phyloP scores from a whole-genome alignment of 208 protist genomes.

The Strigomonas culicis region DNA sequence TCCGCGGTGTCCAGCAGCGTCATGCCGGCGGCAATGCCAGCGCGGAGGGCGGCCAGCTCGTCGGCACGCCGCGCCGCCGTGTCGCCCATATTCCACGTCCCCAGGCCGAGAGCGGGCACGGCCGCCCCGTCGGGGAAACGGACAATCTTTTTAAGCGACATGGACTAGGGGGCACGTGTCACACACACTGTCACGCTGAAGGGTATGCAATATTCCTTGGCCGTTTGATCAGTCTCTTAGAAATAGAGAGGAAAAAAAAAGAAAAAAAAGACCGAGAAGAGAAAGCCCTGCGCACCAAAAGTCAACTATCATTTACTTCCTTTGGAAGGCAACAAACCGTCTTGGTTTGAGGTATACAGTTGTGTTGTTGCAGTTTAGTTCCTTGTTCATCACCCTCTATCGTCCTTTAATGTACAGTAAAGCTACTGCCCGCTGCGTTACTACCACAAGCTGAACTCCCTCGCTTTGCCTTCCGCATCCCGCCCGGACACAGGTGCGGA shows the following conservation, averaged over 20 bases:
- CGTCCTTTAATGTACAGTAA: not conserved
- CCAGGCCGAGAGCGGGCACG: conserved; percentile 40
- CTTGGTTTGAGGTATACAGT: no score
- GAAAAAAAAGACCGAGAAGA: not conserved
- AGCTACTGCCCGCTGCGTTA: no score
- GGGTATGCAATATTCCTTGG: no score
- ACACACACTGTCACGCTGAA: not conserved
- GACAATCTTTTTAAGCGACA: conserved; percentile 14
- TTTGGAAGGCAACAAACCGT: no score
- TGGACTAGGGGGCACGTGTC: not conserved
- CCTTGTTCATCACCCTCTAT: not conserved
- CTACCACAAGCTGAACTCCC: no score
- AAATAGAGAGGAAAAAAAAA: not conserved
- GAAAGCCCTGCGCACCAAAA: not conserved
- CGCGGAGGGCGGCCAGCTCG: conserved; percentile 30
- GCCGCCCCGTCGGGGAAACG: conserved; percentile 21
- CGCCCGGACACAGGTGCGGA: no score
- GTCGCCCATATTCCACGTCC: conserved; percentile 43
- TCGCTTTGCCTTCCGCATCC: no score
- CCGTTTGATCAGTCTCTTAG: not conserved
- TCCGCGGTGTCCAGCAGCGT: conserved; percentile 46
- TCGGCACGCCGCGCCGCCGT: conserved; percentile 4
- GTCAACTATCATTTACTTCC: no score
- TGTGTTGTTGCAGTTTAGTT: no score
- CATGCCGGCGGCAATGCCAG: conserved; percentile 33